Evolutionary conservation across 2,329 filamentous ascomycete species (phyloP), one percentile per base, ranked within the genome.

Genomic region (Fusarium zealandicum): DNA sequence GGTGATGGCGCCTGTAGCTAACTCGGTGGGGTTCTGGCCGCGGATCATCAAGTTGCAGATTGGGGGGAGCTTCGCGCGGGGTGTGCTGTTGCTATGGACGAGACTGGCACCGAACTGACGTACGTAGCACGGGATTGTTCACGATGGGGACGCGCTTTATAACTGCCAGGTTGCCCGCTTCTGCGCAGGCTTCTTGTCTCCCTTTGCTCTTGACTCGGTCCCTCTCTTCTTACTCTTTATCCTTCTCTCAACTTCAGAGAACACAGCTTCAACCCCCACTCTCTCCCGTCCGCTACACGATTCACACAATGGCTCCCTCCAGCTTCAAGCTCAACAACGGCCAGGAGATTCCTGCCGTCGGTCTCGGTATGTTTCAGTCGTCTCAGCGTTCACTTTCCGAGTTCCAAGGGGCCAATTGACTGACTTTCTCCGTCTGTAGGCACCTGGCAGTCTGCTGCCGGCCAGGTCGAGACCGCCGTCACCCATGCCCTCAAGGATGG

Each of bases 271-370:
- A 14, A 41, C 22, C 35, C 35, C 41, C 20, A 30, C 38, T 43
- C 38, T 56, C 33, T 30, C 22, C 31, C 20, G 7, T 14, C 48
- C 16, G 27, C 33, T 37, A 18, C 51, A 47, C 33, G 20, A 50
- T 54, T 33, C 46, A 57, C 49, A 69, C 48, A 57, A 86, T 86
- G 82, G 75, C 81, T 53, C 77, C 78, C 61, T 77, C 80, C 59
- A 78, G 76, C 17, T 87, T 85, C 74, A 86, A 82, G 69, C 81
- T 89, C 63, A 89, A 89, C 77, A 87, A 79, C 31, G 85, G 85
- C 53, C 74, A 78, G 51, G 76, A 83, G 59, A 88, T 89, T 57
- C 86, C 86, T 41, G 82, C 85, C 32, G 70, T 89, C 16, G 86
- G 85, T 45, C 78, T 88, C 25, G 85, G 84, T 86, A 75, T 39